phyloP scores from a whole-genome alignment of 805 yeast species.

The Candida odintsovae region DNA sequence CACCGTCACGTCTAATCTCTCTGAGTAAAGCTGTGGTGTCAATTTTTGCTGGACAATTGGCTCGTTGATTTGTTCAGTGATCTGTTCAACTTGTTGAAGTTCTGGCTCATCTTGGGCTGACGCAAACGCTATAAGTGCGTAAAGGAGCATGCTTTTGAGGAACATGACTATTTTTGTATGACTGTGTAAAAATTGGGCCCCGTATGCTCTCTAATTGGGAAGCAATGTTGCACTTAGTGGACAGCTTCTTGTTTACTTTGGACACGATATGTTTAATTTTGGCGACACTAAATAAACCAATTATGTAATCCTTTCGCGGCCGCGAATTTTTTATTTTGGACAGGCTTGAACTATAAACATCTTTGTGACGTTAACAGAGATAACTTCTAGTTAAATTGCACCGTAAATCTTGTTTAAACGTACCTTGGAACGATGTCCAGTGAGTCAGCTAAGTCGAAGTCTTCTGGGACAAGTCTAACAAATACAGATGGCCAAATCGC shows the following conservation, averaged over 20 bases:
- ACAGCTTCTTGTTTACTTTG: neutral
- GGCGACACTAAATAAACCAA: neutral
- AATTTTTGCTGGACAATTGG: slow-evolving; percentile 2
- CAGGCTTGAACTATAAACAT: too few relatives aligned
- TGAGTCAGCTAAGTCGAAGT: neutral
- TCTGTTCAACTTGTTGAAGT: neutral
- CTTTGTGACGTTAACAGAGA: too few relatives aligned
- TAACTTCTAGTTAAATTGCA: too few relatives aligned
- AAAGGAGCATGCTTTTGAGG: neutral
- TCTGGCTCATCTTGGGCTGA: neutral
- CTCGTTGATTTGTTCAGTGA: neutral
- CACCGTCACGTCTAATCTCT: slow-evolving; percentile 58
- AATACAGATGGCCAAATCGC: neutral
- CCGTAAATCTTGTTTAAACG: neutral
- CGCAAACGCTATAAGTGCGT: neutral
- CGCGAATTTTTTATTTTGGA: too few relatives aligned
- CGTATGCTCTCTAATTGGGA: neutral
- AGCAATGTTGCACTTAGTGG: neutral
- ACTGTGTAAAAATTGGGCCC: too few relatives aligned
- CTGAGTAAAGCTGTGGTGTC: slow-evolving; percentile 43
- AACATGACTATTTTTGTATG: neutral
- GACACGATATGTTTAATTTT: neutral
- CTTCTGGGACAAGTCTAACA: neutral
- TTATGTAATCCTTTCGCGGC: neutral
- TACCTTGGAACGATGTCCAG: neutral